Evolutionary conservation across 106 monocot genomes (phyloP).

Genomic region (Apostasia ramifera): DNA sequence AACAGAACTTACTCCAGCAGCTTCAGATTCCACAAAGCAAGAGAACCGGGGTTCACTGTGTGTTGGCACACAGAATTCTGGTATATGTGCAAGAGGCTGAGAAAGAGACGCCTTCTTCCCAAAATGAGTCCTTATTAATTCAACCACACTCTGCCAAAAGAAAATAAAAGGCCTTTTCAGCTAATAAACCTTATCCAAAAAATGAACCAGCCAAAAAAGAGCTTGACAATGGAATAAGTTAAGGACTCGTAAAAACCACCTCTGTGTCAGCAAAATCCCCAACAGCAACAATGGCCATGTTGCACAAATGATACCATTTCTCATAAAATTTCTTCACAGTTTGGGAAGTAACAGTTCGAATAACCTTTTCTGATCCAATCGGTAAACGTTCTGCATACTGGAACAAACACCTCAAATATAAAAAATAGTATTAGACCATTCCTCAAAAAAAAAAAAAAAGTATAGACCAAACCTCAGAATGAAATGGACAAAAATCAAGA

Average conservation of each 20-base stretch:
- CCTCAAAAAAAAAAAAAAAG: slow-evolving; percentile 2
- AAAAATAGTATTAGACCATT: no score
- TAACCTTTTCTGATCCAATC: slow-evolving; percentile 92
- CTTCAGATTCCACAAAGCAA: slow-evolving; percentile 99
- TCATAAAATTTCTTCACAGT: slow-evolving; percentile 82
- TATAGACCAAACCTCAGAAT: not conserved
- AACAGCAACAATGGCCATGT: slow-evolving; percentile 95
- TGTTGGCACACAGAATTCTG: slow-evolving; percentile 76
- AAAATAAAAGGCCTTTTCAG: not conserved
- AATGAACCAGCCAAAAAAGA: slow-evolving; percentile 3
- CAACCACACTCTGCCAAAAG: slow-evolving; percentile 78
- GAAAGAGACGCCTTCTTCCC: slow-evolving; percentile 49
- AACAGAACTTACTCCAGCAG: slow-evolving; percentile 73
- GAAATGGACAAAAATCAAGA: not conserved
- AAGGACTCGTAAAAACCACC: slow-evolving; percentile 30
- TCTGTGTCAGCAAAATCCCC: slow-evolving; percentile 86
- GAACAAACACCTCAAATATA: slow-evolving; percentile 7
- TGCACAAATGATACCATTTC: slow-evolving; percentile 88
- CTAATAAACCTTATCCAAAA: not conserved
- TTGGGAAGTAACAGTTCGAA: slow-evolving; percentile 73
- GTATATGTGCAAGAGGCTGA: slow-evolving; percentile 45
- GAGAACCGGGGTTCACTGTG: slow-evolving; percentile 93
- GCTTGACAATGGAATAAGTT: not conserved
- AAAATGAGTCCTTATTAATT: slow-evolving; percentile 87
- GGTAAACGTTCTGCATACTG: slow-evolving; percentile 98